Base-by-base conservation (phyloP, 192 early-diverging fungal genomes). In the Entophlyctis luteolus region DNA sequence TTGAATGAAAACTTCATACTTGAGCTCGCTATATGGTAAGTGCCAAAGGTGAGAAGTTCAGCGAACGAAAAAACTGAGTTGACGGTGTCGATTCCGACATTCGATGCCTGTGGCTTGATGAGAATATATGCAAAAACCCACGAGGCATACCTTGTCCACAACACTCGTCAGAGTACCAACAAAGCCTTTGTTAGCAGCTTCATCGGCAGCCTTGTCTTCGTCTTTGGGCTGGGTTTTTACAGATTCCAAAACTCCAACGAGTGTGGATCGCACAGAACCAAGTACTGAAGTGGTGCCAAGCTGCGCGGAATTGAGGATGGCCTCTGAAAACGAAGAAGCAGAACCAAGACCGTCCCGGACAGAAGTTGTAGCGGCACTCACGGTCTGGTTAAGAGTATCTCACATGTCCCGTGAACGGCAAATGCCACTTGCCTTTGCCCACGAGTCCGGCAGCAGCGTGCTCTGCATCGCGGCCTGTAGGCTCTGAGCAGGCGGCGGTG, bases 1-100 rank as follows among this genome's bases (percentile, higher is more conserved):
- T 73, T 62, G 48, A 81, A 47, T 10, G 76, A 72, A 57, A 78
- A 72, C 34, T 56, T 53, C 37, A 93, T 80, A 8, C 88, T 88
- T 25, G 80, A 79, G 42, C 89, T 87, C 25, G 88, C 87, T 42
- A 93, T 68, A 47, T 92, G 84, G 57, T 91, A 89, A 0, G 91
- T 86, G 29, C 90, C 84, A 74, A 88, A 73, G 18, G 88, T 80
- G 56, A 92, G 81, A 20, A 90, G 76, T 67, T 92, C 89, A 2
- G 87, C 86, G 2, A 92, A 69, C 4, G 87, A 88, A 60, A 90
- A 92, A 5, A 86, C 70, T 56, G 79, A 78, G 62, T 89, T 84
- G 32, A 90, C 52, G 20, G 54, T 31, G 20, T 25, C 18, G 16
- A 72, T 47, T 8, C 48, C 54, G 23, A 37, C 27, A 34, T 66